Conservation (phyloP, 2,329 filamentous ascomycete species). For the Hypoxylon sp. region DNA sequence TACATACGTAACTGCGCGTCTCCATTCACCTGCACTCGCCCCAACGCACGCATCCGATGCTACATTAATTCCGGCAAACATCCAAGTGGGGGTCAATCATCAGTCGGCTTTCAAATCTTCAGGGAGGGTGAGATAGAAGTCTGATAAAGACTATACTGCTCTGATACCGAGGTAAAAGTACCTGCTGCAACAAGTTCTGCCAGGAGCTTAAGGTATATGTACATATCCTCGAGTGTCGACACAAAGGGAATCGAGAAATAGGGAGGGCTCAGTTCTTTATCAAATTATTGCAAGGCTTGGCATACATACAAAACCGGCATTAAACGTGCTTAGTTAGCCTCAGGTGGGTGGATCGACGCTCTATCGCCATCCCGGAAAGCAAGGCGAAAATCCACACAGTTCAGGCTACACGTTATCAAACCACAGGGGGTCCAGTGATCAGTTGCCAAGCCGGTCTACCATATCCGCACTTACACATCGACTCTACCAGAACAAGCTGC, state of each 20-base stretch:
- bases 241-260: conserved; percentile 23
- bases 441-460: conserved; percentile 36
- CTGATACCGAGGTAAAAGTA: background rate
- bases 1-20: conserved; percentile 2
- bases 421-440: conserved; percentile 34
- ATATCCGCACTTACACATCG: conserved; percentile 10
- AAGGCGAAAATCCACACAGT: conserved; percentile 45
- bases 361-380: conserved; percentile 39
- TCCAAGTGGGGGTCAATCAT: conserved; percentile 36
- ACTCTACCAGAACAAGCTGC: conserved; percentile 13
- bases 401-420: conserved; percentile 33
- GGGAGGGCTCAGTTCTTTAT: conserved; percentile 20
- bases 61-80: conserved; percentile 43
- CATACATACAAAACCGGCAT: background rate
- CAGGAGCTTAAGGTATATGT: background rate
- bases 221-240: background rate
- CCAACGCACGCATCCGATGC: conserved; percentile 37
- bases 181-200: background rate
- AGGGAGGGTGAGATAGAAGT: conserved; percentile 23
- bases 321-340: conserved; percentile 26
- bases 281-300: conserved; percentile 15
- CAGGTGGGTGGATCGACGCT: conserved; percentile 29
- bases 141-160: conserved; percentile 5
- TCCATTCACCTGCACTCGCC: conserved; percentile 20
- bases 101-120: conserved; percentile 26